phyloP scores from a whole-genome alignment of 257 asterid genomes.

The Hygrophila difformis region DNA sequence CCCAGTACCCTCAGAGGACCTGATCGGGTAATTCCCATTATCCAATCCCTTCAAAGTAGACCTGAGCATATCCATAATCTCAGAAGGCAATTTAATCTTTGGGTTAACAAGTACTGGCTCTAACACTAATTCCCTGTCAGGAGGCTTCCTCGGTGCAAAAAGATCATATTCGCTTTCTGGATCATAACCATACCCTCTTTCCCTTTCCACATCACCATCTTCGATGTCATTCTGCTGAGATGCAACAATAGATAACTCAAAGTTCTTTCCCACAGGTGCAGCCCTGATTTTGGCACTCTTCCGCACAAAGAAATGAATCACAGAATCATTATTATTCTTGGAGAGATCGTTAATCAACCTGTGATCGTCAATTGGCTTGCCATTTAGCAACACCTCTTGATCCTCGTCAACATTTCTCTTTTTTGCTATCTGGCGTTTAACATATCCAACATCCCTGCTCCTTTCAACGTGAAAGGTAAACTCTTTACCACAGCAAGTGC shows the following conservation, averaged over 20 bases:
- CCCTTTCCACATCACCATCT: constrained; percentile 21
- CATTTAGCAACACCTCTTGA: constrained; percentile 69
- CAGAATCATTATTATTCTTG: constrained; percentile 52
- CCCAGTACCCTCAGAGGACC: constrained; percentile 87
- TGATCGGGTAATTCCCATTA: constrained; percentile 49
- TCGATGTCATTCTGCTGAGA: constrained; percentile 27
- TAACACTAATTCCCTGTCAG: constrained; percentile 34
- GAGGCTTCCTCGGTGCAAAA: constrained; percentile 30
- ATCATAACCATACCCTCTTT: constrained; percentile 19
- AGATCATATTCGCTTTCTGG: constrained; percentile 21
- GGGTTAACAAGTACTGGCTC: constrained; percentile 73
- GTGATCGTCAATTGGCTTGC: constrained; percentile 68
- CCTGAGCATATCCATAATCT: constrained; percentile 40
- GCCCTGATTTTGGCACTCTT: constrained; percentile 71
- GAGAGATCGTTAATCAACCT: constrained; percentile 64
- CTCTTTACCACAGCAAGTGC: constrained; percentile 68
- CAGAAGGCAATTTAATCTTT: constrained; percentile 48
- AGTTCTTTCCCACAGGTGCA: constrained; percentile 59
- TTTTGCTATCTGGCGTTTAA: constrained; percentile 61
- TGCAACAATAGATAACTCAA: constrained; percentile 60
- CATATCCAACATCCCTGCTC: constrained; percentile 66
- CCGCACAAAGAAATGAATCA: constrained; percentile 69
- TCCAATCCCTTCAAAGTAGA: constrained; percentile 58
- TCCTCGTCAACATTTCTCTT: constrained; percentile 35
- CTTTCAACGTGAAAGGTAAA: constrained; percentile 63